A percentile compares a stretch with the other conserved stretches of the same genome.
Conservation (phyloP, 1,284 basidiomycete genomes). For the Butyriboletus appendiculatus region DNA sequence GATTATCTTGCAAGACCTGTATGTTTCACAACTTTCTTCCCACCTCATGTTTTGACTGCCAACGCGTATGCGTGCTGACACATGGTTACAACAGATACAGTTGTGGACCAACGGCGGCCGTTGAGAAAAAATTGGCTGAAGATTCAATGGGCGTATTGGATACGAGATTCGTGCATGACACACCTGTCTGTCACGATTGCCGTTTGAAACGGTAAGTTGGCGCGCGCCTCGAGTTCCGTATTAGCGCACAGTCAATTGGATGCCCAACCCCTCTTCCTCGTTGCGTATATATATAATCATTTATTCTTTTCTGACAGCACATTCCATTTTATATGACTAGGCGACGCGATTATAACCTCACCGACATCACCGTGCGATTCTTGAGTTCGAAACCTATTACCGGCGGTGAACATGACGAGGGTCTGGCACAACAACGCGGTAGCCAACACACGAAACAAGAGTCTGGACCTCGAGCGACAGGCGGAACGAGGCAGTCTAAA, state of each 20-base stretch:
- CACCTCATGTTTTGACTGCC: constrained; percentile 5
- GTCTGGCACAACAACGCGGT: constrained; percentile 19
- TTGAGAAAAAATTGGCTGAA: constrained; percentile 44
- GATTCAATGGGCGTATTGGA: constrained; percentile 32
- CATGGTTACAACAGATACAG: constrained; percentile 49
- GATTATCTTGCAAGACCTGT: constrained; percentile 59
- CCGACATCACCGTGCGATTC: constrained; percentile 52
- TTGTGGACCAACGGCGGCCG: constrained; percentile 54
- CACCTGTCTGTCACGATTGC: constrained; percentile 62
- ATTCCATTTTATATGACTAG: constrained; percentile 34
- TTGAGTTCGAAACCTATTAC: constrained; percentile 27
- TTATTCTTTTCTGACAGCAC: constrained; percentile 17
- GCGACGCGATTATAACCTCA: constrained; percentile 49
- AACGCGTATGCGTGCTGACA: constrained; percentile 14
- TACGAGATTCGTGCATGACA: constrained; percentile 45
- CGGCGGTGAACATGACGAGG: constrained; percentile 28
- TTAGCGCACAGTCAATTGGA: constrained; percentile 12
- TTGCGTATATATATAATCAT: constrained; percentile 5
- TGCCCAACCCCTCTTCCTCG: background rate
- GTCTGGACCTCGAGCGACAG: constrained; percentile 25
- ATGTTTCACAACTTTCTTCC: constrained; percentile 30
- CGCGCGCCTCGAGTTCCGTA: constrained; percentile 12
- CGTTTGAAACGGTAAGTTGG: constrained; percentile 54
- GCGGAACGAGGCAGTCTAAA: constrained; percentile 59
- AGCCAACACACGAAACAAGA: constrained; percentile 30